phyloP scores from a whole-genome alignment of 495 filamentous ascomycete species.

The Penicillium pancosmium region DNA sequence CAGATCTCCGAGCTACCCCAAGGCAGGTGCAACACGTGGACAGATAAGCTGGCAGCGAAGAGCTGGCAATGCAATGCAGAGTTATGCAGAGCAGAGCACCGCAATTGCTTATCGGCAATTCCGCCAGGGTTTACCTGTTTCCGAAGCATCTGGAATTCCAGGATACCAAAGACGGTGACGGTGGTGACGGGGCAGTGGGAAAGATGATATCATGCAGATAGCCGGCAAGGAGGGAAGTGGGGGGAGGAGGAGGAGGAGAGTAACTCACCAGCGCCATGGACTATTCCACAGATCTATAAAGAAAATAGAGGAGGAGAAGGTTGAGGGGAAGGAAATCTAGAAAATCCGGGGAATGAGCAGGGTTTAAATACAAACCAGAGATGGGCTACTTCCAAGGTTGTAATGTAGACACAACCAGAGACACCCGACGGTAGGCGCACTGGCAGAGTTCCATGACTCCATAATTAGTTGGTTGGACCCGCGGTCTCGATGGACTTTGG shows the following conservation, averaged over 20 bases:
- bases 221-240: not conserved
- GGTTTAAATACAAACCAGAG: constrained; percentile 16
- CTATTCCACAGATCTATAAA: constrained; percentile 12
- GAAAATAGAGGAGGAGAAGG: not conserved
- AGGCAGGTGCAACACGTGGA: not conserved
- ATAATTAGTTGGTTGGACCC: not conserved
- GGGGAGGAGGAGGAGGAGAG: not conserved
- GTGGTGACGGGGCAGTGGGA: not conserved
- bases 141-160: too few relatives aligned
- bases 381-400: too few relatives aligned
- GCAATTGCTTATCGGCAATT: not conserved
- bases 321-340: not conserved
- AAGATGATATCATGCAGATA: constrained; percentile 8
- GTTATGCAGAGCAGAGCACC: not conserved
- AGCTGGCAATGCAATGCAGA: not conserved
- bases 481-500: constrained; percentile 25
- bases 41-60: constrained; percentile 5
- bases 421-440: constrained; percentile 25
- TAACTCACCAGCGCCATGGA: constrained; percentile 22
- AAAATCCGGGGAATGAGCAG: constrained; percentile 28
- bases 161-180: too few relatives aligned
- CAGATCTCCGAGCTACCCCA: not conserved
- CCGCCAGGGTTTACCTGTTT: too few relatives aligned
- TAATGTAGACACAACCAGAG: not conserved
- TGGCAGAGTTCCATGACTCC: not conserved